Percentiles rank a stretch among this genome's conserved stretches.
Evolutionary conservation across 148 eudicot species (phyloP).

Genomic region (Amaranthus cruentus): DNA sequence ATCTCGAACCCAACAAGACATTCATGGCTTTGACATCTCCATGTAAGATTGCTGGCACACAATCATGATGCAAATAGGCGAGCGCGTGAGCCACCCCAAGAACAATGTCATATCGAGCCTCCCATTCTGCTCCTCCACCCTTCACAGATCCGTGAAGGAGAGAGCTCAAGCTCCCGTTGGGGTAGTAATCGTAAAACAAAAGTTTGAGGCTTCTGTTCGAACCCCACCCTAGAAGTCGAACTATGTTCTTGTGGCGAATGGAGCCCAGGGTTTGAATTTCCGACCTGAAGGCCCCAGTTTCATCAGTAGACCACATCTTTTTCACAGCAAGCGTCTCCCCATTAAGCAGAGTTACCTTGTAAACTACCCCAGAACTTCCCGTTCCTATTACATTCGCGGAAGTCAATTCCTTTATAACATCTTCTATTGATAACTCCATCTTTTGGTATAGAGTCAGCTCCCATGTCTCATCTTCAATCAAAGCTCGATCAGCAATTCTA

Average conservation of each 20-base stretch:
- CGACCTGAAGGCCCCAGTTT: slow-evolving; percentile 72
- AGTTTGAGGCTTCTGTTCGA: slow-evolving; percentile 64
- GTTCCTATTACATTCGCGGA: slow-evolving; percentile 90
- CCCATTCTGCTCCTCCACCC: slow-evolving; percentile 90
- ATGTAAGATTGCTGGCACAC: slow-evolving; percentile 79
- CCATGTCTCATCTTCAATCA: slow-evolving; percentile 53
- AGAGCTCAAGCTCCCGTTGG: slow-evolving; percentile 94
- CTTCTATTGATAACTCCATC: slow-evolving; percentile 78
- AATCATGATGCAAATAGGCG: slow-evolving; percentile 90
- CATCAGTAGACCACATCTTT: slow-evolving; percentile 91
- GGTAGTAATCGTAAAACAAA: slow-evolving; percentile 80
- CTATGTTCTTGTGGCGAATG: slow-evolving; percentile 84
- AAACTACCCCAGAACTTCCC: slow-evolving; percentile 96
- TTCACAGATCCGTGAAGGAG: slow-evolving; percentile 77
- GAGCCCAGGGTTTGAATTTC: slow-evolving; percentile 87
- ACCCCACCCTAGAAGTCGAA: slow-evolving; percentile 87
- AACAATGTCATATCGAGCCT: slow-evolving; percentile 61
- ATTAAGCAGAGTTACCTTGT: slow-evolving; percentile 60
- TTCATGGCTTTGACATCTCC: slow-evolving; percentile 99
- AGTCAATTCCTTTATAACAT: slow-evolving; percentile 53
- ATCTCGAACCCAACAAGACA: slow-evolving; percentile 63
- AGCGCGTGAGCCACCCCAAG: slow-evolving; percentile 92
- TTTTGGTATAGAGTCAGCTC: slow-evolving; percentile 86
- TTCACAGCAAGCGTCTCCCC: slow-evolving; percentile 91
- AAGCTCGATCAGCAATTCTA: slow-evolving; percentile 25